Conservation (phyloP, 768 basidiomycete genomes). For the Lactarius pseudohatsudake region DNA sequence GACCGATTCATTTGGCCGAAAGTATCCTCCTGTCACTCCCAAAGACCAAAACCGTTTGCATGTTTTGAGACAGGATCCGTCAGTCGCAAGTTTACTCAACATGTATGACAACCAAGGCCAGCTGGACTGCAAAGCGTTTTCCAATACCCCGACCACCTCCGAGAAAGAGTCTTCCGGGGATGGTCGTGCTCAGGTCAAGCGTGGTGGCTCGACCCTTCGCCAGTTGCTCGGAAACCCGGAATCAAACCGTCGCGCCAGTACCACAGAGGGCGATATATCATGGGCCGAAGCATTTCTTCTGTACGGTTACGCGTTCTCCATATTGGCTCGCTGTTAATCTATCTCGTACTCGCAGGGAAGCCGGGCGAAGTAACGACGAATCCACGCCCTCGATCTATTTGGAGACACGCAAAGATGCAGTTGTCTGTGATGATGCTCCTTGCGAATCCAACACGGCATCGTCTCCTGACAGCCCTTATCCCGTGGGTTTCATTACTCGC, state of each 20-base stretch:
- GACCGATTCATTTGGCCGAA: slow-evolving; percentile 30
- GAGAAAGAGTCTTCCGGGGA: slow-evolving; percentile 32
- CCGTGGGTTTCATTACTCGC: slow-evolving; percentile 40
- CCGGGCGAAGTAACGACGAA: slow-evolving; percentile 41
- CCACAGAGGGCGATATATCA: slow-evolving; percentile 70
- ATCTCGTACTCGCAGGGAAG: slow-evolving; percentile 41
- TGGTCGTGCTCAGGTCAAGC: slow-evolving; percentile 54
- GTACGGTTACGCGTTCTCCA: slow-evolving; percentile 37
- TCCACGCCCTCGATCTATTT: slow-evolving; percentile 49
- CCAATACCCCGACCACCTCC: slow-evolving; percentile 50
- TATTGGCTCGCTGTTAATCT: background rate
- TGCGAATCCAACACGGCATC: slow-evolving; percentile 41
- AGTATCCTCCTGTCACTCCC: slow-evolving; percentile 41
- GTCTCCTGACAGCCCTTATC: slow-evolving; percentile 41
- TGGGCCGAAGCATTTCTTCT: slow-evolving; percentile 78
- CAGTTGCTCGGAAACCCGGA: slow-evolving; percentile 64
- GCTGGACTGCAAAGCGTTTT: slow-evolving; percentile 60
- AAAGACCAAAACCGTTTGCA: slow-evolving; percentile 53
- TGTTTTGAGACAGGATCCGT: slow-evolving; percentile 70
- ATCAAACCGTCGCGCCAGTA: slow-evolving; percentile 36
- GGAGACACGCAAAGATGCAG: slow-evolving; percentile 50
- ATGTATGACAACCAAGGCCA: slow-evolving; percentile 74
- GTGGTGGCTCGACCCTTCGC: slow-evolving; percentile 71
- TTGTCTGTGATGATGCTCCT: slow-evolving; percentile 38
- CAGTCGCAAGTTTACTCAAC: slow-evolving; percentile 69